Percentiles rank a stretch among this genome's conserved stretches.
Conservation (phyloP, 169 alveolate species). For the Plasmodium gonderi region DNA sequence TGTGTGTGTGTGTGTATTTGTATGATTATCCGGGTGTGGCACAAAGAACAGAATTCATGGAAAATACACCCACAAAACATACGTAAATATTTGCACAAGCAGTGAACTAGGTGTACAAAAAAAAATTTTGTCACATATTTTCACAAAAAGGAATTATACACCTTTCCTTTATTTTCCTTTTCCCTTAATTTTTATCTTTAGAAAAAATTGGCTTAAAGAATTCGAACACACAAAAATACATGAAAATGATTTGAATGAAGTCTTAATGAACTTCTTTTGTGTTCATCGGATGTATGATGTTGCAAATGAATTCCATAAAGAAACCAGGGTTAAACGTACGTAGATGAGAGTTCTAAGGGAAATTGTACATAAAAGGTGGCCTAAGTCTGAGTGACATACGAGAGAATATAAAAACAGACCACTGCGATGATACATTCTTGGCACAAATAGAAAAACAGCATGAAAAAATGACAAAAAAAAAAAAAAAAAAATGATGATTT, state of each 20-base stretch:
- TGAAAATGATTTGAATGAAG: slow-evolving; percentile 70
- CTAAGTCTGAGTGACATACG: not conserved
- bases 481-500: slow-evolving; percentile 62
- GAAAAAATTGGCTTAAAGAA: slow-evolving; percentile 71
- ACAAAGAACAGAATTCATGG: too few relatives aligned
- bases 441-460: not conserved
- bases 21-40: not conserved
- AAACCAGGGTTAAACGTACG: slow-evolving; percentile 57
- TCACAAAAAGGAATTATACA: not conserved
- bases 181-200: not conserved
- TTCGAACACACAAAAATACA: slow-evolving; percentile 61
- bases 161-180: not conserved
- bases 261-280: slow-evolving; percentile 63
- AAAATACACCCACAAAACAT: too few relatives aligned
- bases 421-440: not conserved
- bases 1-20: not conserved
- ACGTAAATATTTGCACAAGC: not conserved
- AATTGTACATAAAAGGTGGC: not conserved
- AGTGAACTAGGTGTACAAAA: not conserved
- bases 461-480: slow-evolving; percentile 6
- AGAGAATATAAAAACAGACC: not conserved
- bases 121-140: not conserved
- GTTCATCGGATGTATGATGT: slow-evolving; percentile 73
- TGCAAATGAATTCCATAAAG: slow-evolving; percentile 67
- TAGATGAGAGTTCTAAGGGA: not conserved